These are phyloP conservation scores for Massospora cicadina DNA, from an alignment of 371 early-diverging fungal species.

Conservation along the genomic window DNA sequence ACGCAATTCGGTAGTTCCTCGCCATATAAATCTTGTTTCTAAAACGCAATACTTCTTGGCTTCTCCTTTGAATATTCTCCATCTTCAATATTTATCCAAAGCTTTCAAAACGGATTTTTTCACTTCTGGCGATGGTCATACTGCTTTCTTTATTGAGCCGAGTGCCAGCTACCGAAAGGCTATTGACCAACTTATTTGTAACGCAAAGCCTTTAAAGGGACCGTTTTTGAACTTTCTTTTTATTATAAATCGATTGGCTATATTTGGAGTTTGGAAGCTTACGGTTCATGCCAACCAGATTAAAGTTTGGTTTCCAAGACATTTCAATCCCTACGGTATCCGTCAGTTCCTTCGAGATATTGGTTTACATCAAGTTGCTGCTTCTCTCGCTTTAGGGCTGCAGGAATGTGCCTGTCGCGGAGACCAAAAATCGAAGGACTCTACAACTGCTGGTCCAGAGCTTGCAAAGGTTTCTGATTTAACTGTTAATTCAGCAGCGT, in stretches of 20 bases:
- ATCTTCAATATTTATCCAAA: not conserved
- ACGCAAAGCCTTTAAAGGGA: not conserved
- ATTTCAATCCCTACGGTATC: not conserved
- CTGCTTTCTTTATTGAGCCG: not conserved
- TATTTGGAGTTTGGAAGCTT: not conserved
- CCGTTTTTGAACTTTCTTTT: not conserved
- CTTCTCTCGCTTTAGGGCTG: not conserved
- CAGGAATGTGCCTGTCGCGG: not conserved
- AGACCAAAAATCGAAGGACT: not conserved
- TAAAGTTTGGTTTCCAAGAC: not conserved
- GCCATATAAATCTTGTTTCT: not conserved
- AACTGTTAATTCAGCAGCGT: not conserved
- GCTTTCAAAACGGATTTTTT: not conserved
- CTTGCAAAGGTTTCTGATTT: not conserved
- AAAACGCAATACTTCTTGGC: not conserved
- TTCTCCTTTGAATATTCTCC: not conserved
- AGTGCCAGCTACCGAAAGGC: not conserved
- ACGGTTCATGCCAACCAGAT: not conserved
- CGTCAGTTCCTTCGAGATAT: not conserved
- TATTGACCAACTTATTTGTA: not conserved
- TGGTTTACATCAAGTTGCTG: not conserved
- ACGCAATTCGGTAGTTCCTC: not conserved
- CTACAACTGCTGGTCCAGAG: not conserved
- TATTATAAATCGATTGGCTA: not conserved
- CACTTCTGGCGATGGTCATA: not conserved